phyloP scores from a whole-genome alignment of 257 asterid species.

The Mentha longifolia region DNA sequence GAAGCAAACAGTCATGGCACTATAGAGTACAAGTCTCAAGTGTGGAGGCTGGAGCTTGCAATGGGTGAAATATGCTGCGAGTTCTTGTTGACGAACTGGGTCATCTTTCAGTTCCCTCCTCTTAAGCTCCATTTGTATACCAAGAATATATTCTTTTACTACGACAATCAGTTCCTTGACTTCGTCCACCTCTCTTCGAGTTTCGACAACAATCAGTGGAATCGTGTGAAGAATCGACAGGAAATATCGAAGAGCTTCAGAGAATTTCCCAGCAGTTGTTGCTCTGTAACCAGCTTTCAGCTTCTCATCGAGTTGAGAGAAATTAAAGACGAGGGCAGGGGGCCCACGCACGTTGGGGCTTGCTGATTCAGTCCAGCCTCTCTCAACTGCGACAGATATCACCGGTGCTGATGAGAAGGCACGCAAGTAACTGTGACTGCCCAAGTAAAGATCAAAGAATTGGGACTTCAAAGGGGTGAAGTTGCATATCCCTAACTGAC shows the following conservation, averaged over 20 bases:
- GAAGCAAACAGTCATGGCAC: slow-evolving; percentile 68
- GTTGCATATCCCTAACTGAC: slow-evolving; percentile 78
- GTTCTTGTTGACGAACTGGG: slow-evolving; percentile 83
- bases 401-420: slow-evolving; percentile 78
- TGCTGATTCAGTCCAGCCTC: slow-evolving; percentile 82
- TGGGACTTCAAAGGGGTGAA: slow-evolving; percentile 69
- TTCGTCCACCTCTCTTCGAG: slow-evolving; percentile 84
- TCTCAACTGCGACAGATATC: slow-evolving; percentile 69
- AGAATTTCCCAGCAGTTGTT: slow-evolving; percentile 73
- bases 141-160: slow-evolving; percentile 75
- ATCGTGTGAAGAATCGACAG: slow-evolving; percentile 68
- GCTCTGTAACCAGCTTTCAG: slow-evolving; percentile 74
- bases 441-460: slow-evolving; percentile 70
- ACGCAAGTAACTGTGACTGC: slow-evolving; percentile 78
- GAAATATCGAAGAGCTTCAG: slow-evolving; percentile 72
- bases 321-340: slow-evolving; percentile 73
- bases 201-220: slow-evolving; percentile 78
- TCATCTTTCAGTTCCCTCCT: slow-evolving; percentile 71
- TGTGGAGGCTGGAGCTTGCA: slow-evolving; percentile 82
- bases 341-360: slow-evolving; percentile 78
- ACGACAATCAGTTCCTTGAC: slow-evolving; percentile 71
- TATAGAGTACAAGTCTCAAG: slow-evolving; percentile 66
- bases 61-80: slow-evolving; percentile 93
- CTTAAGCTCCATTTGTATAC: slow-evolving; percentile 79
- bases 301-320: slow-evolving; percentile 81